These are phyloP conservation scores for Quercus mongolica DNA, from an alignment of 306 rosid genomes.

Conservation along the genomic window DNA sequence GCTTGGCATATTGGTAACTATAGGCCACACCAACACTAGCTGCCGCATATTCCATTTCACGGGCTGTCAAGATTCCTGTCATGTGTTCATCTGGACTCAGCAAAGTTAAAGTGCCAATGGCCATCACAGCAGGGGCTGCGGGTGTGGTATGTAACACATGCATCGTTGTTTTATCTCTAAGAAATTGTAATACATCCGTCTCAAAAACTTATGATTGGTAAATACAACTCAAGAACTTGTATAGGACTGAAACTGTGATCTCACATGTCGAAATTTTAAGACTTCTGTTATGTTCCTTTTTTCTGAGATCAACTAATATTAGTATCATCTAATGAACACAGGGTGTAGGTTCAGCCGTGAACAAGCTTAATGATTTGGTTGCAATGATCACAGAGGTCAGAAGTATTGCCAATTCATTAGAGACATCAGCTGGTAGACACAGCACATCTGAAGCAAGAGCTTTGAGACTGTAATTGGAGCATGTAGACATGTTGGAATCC, in stretches of 20 bases:
- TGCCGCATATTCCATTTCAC: conserved; percentile 80
- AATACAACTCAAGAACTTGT: not conserved
- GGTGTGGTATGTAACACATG: conserved; percentile 64
- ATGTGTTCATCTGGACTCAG: conserved; percentile 88
- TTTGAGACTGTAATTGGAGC: conserved; percentile 24
- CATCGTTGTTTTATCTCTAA: not conserved
- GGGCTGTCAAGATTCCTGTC: conserved; percentile 85
- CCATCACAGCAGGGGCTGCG: conserved; percentile 88
- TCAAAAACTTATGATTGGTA: not conserved
- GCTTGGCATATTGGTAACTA: conserved; percentile 6
- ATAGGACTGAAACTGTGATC: not conserved
- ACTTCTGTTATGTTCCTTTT: not conserved
- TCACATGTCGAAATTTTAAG: not conserved
- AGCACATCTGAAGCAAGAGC: conserved; percentile 31
- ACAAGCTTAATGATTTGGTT: conserved; percentile 74
- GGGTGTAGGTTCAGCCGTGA: conserved; percentile 92
- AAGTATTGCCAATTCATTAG: conserved; percentile 67
- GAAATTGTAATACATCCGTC: not conserved
- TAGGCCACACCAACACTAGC: conserved; percentile 86
- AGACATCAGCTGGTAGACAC: conserved; percentile 26
- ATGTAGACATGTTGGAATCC: too few species aligned
- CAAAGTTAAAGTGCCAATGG: conserved; percentile 87
- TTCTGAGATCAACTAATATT: not conserved
- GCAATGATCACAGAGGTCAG: conserved; percentile 92
- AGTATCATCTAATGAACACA: conserved; percentile 26